These are phyloP conservation scores for Metschnikowia lunata DNA, from an alignment of 805 yeast genomes.

Conservation along the genomic window DNA sequence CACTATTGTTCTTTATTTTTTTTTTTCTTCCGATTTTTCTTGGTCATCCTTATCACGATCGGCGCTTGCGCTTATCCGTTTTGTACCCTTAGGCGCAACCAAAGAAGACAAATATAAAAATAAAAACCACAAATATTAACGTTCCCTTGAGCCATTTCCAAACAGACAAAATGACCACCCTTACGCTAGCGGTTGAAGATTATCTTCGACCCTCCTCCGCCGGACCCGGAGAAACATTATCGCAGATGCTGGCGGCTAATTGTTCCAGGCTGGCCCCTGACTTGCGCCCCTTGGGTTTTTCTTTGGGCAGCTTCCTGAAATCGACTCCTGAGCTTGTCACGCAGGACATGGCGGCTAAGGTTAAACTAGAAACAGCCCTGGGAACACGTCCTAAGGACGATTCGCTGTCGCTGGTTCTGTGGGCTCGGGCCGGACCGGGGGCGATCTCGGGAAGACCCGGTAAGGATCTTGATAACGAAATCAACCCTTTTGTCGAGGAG, in stretches of 20 bases:
- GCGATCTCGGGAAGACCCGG: background rate
- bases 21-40: no score
- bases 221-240: background rate
- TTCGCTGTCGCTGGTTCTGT: constrained; percentile 5
- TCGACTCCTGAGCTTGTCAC: constrained; percentile 5
- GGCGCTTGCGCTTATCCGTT: no score
- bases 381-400: constrained; percentile 6
- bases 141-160: no score
- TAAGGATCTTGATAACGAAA: no score
- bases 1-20: no score
- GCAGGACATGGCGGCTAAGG: background rate
- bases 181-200: constrained; percentile 16
- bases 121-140: no score
- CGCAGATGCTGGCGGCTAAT: background rate
- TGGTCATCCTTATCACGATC: no score
- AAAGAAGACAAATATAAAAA: no score
- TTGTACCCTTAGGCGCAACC: no score
- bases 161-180: constrained; percentile 11
- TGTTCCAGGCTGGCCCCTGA: constrained; percentile 6
- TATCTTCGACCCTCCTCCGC: constrained; percentile 6
- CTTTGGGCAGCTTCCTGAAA: constrained; percentile 1
- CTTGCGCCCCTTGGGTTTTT: background rate
- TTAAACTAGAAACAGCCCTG: no score
- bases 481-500: no score
- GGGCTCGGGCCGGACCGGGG: constrained; percentile 4